Evolutionary conservation across 176 grass and related monocot genomes (phyloP).

Genomic region (Carex scoparia): DNA sequence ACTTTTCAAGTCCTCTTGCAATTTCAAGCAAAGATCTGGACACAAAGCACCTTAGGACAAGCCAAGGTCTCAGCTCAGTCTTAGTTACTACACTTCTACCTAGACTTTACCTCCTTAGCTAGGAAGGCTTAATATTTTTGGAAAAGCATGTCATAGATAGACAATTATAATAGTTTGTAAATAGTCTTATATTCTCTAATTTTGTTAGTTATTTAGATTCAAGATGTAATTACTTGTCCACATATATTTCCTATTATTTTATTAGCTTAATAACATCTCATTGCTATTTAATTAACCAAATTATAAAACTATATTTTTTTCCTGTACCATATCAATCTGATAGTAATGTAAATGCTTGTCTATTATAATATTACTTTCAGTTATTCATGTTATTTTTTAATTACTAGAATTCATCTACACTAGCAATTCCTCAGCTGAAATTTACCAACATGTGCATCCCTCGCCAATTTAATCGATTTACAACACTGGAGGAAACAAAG

Average conservation of each 20-base stretch:
- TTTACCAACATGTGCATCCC: background rate
- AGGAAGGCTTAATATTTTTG: too few species aligned
- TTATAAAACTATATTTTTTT: background rate
- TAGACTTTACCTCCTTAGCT: background rate
- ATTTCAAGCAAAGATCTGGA: background rate
- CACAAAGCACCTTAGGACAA: background rate
- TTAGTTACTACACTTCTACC: background rate
- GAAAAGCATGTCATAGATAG: too few species aligned
- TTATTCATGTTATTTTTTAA: too few species aligned
- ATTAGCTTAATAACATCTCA: background rate
- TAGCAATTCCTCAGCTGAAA: background rate
- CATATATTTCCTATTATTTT: background rate
- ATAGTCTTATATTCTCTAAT: background rate
- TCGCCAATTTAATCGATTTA: background rate
- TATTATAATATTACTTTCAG: too few species aligned
- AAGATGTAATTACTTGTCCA: background rate
- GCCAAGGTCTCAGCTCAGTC: background rate
- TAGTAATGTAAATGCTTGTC: too few species aligned
- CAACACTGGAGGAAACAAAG: background rate
- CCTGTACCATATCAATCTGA: too few species aligned
- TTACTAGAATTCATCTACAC: too few species aligned
- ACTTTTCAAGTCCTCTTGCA: background rate
- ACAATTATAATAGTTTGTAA: too few species aligned
- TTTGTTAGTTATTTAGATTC: background rate
- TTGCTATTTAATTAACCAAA: background rate